Evolutionary conservation across 2,329 filamentous ascomycete species (phyloP).

Genomic region (Aphanocladium album): DNA sequence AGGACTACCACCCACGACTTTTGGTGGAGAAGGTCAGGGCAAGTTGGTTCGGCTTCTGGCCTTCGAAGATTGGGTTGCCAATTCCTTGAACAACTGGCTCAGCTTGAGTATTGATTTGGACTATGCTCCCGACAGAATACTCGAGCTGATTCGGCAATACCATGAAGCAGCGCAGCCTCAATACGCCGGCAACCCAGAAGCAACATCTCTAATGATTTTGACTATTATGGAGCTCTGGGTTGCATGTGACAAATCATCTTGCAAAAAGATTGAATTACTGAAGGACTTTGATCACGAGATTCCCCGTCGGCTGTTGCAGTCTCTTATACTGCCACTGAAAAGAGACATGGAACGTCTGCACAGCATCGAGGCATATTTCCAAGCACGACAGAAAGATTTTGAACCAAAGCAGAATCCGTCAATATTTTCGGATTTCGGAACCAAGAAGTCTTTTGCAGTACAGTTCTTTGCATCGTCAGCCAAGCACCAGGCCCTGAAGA

Average conservation of each 20-base stretch:
- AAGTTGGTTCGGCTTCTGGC: constrained; percentile 24
- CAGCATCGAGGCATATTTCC: constrained; percentile 42
- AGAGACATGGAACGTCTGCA: constrained; percentile 40
- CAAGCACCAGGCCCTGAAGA: background rate
- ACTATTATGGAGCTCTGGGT: constrained; percentile 55
- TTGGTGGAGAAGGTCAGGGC: background rate
- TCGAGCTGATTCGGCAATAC: constrained; percentile 29
- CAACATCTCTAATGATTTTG: constrained; percentile 48
- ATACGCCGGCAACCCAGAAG: constrained; percentile 40
- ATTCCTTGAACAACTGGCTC: constrained; percentile 35
- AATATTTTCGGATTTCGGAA: background rate
- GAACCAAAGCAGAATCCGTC: background rate
- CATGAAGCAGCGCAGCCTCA: constrained; percentile 18
- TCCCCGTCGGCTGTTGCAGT: constrained; percentile 30
- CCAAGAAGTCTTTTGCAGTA: background rate
- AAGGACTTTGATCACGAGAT: constrained; percentile 44
- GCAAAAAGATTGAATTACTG: constrained; percentile 33
- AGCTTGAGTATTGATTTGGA: constrained; percentile 15
- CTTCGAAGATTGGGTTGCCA: constrained; percentile 45
- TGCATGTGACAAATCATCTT: constrained; percentile 46
- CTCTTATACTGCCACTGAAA: constrained; percentile 39
- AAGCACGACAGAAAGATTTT: background rate
- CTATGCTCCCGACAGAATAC: constrained; percentile 25
- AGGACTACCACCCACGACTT: background rate
- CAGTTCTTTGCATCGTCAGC: background rate